Percentiles rank a stretch among this genome's conserved stretches.
phyloP scores from a whole-genome alignment of 345 rosid species.

The Rhizophora apiculata region DNA sequence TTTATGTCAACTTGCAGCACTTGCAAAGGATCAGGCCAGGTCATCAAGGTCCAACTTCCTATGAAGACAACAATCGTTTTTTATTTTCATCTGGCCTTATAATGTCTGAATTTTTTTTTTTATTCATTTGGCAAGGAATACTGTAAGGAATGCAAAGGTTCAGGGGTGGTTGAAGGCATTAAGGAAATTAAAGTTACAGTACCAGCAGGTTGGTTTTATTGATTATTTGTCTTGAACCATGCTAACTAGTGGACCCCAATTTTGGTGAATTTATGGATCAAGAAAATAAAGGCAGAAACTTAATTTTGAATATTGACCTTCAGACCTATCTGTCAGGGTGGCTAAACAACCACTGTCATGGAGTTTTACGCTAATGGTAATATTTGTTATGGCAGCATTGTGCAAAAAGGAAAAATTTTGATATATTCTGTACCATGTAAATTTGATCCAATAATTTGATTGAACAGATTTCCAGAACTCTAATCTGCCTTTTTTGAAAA shows the following conservation, averaged over 20 bases:
- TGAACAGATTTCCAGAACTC: too few relatives aligned
- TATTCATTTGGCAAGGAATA: constrained; percentile 47
- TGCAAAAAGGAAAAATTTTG: too few relatives aligned
- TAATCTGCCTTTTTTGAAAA: neutral
- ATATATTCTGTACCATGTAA: too few relatives aligned
- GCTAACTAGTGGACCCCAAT: neutral
- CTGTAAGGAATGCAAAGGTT: constrained; percentile 69
- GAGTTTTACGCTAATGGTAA: neutral
- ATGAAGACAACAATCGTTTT: neutral
- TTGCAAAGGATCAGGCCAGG: constrained; percentile 68
- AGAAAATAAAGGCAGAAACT: too few relatives aligned
- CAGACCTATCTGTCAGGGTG: neutral
- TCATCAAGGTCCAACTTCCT: constrained; percentile 57
- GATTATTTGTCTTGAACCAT: constrained; percentile 8
- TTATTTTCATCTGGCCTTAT: neutral
- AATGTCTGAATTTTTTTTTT: constrained; percentile 6
- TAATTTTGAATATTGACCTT: too few relatives aligned
- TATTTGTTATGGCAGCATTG: neutral
- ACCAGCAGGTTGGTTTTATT: constrained; percentile 64
- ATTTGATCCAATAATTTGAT: too few relatives aligned
- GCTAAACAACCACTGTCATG: neutral
- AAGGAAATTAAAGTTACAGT: constrained; percentile 64
- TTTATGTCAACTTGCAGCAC: constrained; percentile 74
- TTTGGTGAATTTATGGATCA: too few relatives aligned
- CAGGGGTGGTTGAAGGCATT: constrained; percentile 72